Evolutionary conservation across 2,329 filamentous ascomycete genomes (phyloP).

Genomic region (Penicillium expansum): DNA sequence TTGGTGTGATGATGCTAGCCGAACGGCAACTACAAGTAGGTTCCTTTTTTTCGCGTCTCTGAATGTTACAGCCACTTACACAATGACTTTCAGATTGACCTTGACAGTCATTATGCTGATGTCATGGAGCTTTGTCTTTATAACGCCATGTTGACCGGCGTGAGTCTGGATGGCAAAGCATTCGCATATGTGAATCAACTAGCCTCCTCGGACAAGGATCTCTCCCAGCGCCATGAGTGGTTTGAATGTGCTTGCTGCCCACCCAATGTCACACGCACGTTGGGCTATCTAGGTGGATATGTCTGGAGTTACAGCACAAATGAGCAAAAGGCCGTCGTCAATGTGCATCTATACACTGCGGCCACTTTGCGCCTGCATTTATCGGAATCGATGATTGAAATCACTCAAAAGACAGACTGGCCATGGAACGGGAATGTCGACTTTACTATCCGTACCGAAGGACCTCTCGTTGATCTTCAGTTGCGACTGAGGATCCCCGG

Average conservation of each 20-base stretch:
- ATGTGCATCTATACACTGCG: constrained; percentile 58
- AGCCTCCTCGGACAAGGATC: constrained; percentile 52
- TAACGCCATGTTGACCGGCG: constrained; percentile 59
- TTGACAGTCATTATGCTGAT: constrained; percentile 55
- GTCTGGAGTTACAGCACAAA: constrained; percentile 47
- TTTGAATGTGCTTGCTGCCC: constrained; percentile 61
- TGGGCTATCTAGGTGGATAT: constrained; percentile 58
- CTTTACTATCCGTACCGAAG: constrained; percentile 42
- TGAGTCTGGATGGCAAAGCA: constrained; percentile 54
- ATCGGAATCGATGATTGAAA: constrained; percentile 33
- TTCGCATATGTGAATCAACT: constrained; percentile 65
- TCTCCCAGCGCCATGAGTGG: constrained; percentile 55
- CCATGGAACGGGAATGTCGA: constrained; percentile 56
- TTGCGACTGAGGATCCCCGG: constrained; percentile 55
- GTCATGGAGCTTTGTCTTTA: constrained; percentile 62
- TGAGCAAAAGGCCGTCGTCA: constrained; percentile 39
- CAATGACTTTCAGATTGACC: constrained; percentile 37
- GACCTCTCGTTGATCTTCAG: constrained; percentile 23
- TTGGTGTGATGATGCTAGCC: constrained; percentile 60
- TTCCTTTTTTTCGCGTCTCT: background rate
- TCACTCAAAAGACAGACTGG: constrained; percentile 56
- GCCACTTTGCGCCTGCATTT: constrained; percentile 39
- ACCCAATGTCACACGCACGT: constrained; percentile 56
- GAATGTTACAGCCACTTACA: background rate
- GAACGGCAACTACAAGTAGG: constrained; percentile 53